Evolutionary conservation across 2,329 filamentous ascomycete genomes (phyloP).

Genomic region (Scorias spongiosa): DNA sequence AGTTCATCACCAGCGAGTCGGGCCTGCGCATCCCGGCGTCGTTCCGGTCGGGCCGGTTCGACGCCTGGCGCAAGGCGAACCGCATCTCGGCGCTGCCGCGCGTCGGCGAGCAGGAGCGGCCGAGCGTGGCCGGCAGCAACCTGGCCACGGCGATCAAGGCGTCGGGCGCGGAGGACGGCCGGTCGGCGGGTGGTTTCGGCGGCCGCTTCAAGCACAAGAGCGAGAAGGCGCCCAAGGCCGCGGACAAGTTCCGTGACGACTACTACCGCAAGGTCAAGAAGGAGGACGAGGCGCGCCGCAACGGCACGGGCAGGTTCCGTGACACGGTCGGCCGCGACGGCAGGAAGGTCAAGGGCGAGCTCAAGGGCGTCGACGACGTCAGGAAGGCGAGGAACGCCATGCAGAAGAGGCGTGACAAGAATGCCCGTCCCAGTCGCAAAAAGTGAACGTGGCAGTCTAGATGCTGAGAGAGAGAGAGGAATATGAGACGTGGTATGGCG

Average conservation of each 20-base stretch:
- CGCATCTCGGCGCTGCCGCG: constrained; percentile 63
- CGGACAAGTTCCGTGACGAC: constrained; percentile 84
- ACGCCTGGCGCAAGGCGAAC: constrained; percentile 79
- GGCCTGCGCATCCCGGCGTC: constrained; percentile 91
- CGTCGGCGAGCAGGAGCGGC: constrained; percentile 62
- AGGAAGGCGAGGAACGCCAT: constrained; percentile 64
- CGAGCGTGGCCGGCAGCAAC: too few species aligned
- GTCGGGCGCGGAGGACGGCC: constrained; percentile 17
- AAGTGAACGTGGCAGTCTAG: constrained; percentile 1
- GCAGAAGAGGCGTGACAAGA: constrained; percentile 72
- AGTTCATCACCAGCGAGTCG: constrained; percentile 70
- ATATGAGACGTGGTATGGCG: too few species aligned
- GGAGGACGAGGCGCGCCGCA: constrained; percentile 73
- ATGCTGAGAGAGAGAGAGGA: background rate
- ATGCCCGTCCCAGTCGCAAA: constrained; percentile 49
- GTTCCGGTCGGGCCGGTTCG: constrained; percentile 87
- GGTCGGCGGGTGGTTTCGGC: constrained; percentile 24
- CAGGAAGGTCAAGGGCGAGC: constrained; percentile 53
- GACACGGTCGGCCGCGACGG: constrained; percentile 48
- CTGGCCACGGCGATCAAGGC: constrained; percentile 3
- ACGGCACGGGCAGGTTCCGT: constrained; percentile 57
- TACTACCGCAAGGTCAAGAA: constrained; percentile 84
- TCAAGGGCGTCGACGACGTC: constrained; percentile 72
- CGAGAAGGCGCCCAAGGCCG: constrained; percentile 78
- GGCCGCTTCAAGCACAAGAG: constrained; percentile 71